These are phyloP conservation scores for Kuraishia hungarica DNA, from an alignment of 805 yeast species.

Conservation along the genomic window DNA sequence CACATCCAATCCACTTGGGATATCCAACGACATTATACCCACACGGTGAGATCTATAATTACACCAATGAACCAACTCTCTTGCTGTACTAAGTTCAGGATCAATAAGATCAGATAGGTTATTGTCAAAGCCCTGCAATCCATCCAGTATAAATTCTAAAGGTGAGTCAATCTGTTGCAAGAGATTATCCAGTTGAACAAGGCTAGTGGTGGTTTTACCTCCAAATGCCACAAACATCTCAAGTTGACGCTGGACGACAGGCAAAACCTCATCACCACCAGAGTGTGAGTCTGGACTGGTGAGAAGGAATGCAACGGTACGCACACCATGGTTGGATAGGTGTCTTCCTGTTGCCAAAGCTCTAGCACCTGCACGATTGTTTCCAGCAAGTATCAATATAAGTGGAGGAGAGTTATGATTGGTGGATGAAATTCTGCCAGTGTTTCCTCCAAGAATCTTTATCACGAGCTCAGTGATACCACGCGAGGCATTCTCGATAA, in stretches of 20 bases:
- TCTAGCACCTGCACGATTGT: slow-evolving; percentile 63
- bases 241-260: slow-evolving; percentile 36
- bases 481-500: slow-evolving; percentile 62
- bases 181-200: slow-evolving; percentile 25
- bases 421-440: slow-evolving; percentile 45
- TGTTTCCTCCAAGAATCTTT: slow-evolving; percentile 59
- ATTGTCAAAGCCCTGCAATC: slow-evolving; percentile 75
- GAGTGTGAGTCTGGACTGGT: slow-evolving; percentile 22
- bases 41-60: slow-evolving; percentile 35
- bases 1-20: slow-evolving; percentile 78
- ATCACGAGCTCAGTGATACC: slow-evolving; percentile 54
- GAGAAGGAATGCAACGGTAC: slow-evolving; percentile 48
- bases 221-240: slow-evolving; percentile 52
- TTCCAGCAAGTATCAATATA: slow-evolving; percentile 64
- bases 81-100: slow-evolving; percentile 30
- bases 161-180: slow-evolving; percentile 54
- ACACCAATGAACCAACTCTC: slow-evolving; percentile 56
- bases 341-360: slow-evolving; percentile 78
- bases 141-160: slow-evolving; percentile 73
- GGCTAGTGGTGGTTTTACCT: slow-evolving; percentile 48
- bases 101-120: slow-evolving; percentile 51
- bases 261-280: slow-evolving; percentile 24
- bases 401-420: slow-evolving; percentile 79
- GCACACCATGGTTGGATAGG: slow-evolving; percentile 61
- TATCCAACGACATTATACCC: slow-evolving; percentile 59